A percentile compares a stretch with the other conserved stretches of the same genome.
These are phyloP conservation scores for Allium sativum DNA, from an alignment of 106 monocot genomes.

Conservation along the genomic window DNA sequence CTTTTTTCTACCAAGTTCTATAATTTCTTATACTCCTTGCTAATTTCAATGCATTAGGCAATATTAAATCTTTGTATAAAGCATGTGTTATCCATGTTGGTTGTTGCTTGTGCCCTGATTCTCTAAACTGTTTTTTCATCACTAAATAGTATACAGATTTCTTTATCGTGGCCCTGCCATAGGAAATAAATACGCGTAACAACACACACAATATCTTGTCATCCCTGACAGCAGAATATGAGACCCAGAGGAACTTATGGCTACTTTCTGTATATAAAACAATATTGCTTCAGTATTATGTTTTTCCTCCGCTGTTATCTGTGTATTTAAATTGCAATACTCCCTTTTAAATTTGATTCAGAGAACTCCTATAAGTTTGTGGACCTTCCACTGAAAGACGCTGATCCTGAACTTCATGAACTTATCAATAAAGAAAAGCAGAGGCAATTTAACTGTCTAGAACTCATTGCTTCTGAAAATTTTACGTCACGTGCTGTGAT, in stretches of 20 bases:
- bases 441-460: constrained; percentile 25
- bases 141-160: too few species aligned
- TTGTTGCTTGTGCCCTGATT: too few species aligned
- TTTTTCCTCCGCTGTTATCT: neutral
- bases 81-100: too few species aligned
- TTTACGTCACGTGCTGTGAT: constrained; percentile 39
- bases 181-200: too few species aligned
- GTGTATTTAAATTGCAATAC: neutral
- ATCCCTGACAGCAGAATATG: too few species aligned
- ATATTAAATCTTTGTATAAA: too few species aligned
- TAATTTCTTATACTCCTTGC: too few species aligned
- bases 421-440: constrained; percentile 24
- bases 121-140: too few species aligned
- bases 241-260: neutral
- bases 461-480: constrained; percentile 39
- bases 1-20: too few species aligned
- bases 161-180: too few species aligned
- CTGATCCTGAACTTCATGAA: constrained; percentile 23
- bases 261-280: neutral
- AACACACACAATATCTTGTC: too few species aligned
- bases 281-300: neutral
- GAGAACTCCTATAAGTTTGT: neutral
- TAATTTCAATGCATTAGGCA: too few species aligned
- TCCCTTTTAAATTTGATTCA: neutral
- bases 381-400: constrained; percentile 15